A percentile compares a stretch with the other conserved stretches of the same genome.
These are phyloP conservation scores for Lentinula novae-zelandiae DNA, from an alignment of 1,284 basidiomycete genomes.

Conservation along the genomic window DNA sequence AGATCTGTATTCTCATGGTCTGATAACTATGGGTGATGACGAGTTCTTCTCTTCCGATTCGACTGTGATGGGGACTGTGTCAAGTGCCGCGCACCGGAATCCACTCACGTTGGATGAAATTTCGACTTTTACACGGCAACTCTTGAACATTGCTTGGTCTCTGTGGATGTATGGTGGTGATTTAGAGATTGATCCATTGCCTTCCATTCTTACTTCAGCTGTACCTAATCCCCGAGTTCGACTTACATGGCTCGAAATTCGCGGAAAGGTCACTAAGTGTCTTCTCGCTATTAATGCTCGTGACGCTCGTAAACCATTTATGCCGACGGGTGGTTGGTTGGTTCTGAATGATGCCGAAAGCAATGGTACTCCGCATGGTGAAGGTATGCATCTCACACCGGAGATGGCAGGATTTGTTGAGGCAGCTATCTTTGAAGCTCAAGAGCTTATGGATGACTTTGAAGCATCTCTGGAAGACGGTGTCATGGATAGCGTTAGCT, in stretches of 20 bases:
- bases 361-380: not conserved
- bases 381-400: conserved; percentile 4
- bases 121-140: conserved; percentile 58
- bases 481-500: not conserved
- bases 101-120: conserved; percentile 86
- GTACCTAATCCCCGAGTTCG: conserved; percentile 13
- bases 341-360: conserved; percentile 45
- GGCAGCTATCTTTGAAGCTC: conserved; percentile 58
- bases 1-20: conserved; percentile 81
- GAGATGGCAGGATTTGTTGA: conserved; percentile 88
- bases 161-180: conserved; percentile 65
- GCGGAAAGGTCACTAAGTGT: conserved; percentile 73
- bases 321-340: conserved; percentile 84
- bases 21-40: conserved; percentile 94
- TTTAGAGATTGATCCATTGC: not conserved
- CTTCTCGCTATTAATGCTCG: conserved; percentile 79
- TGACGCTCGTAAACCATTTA: conserved; percentile 82
- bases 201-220: conserved; percentile 13
- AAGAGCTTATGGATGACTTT: conserved; percentile 10
- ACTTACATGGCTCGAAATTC: conserved; percentile 56
- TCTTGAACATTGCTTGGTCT: conserved; percentile 78
- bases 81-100: conserved; percentile 40
- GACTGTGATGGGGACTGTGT: not conserved
- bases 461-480: conserved; percentile 8
- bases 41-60: conserved; percentile 71